Evolutionary conservation across 2,329 filamentous ascomycete species (phyloP), one percentile per base, ranked within the genome.

Genomic region (Exophiala sp.): DNA sequence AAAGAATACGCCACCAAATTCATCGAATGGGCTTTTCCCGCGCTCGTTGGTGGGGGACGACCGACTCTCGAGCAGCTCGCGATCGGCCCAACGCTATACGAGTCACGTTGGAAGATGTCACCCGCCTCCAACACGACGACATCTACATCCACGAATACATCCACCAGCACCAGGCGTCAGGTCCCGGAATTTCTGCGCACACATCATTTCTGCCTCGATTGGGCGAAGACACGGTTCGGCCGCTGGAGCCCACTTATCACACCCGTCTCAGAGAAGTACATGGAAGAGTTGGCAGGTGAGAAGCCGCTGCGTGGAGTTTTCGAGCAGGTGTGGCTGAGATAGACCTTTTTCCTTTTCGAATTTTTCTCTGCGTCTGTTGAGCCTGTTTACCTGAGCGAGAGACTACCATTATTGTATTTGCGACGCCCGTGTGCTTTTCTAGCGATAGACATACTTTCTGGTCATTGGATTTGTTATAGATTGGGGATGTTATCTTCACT

Each of bases 311-410:
- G 49, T 16, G 61, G 61, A 14, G 59, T 64, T 14, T 64, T 63
- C 40, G 61, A 64, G 51, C 60, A 59, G 41, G 62, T 64, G 4
- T 64, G 62, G 62, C 47, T 64, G 43, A 62, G 44, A 56, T 64
- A 47, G 53, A 38, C 8, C 24, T 12, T 45, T 47, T 45, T 24
- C 29, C 21, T 29, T 41, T 29, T 11, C 2, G 29, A 9, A 16
- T 5, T 47, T 41, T 32, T 6, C 7, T 33, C 5, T 42, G 41
- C 1, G 33, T 16, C 4, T n/a, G 3, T 33, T 34, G 14, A 29
- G 24, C 24, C 24, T 29, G 24, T 29, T 8, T 29, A 29, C 24
- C 7, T 29, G 24, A 29, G 24, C 24, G 24, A 29, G 5, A 29
- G 7, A 29, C 24, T 29, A 3, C 24, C 24, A 1, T 5, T 29